Base-by-base conservation (phyloP, 805 yeast genomes). In the Candida insectalens region DNA sequence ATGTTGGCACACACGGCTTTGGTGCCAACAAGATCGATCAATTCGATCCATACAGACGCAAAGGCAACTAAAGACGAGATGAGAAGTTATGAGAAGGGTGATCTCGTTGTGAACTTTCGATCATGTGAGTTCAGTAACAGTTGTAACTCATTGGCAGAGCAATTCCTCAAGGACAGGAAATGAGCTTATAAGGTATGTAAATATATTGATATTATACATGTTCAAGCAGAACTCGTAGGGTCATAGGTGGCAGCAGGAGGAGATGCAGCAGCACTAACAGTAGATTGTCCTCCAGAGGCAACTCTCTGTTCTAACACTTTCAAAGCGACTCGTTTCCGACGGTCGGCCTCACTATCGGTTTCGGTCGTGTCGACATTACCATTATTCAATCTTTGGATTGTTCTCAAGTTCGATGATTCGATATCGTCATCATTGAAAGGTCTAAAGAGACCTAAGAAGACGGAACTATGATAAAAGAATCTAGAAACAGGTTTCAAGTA, bases 301-400 rank as follows among this genome's bases (percentile, higher is more conserved):
- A n/a, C n/a, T n/a, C 51, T 45, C 41, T 80, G 84, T 47, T 80
- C 85, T 32, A 81, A 61, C 13, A 80, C 83, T 50, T 79, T 81
- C 37, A 81, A 57, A 1, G 89, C 89, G 27, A 80, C 74, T 50
- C 77, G 84, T 58, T 83, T 71, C 56, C 88, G 71, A 55, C 89
- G 69, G 46, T 81, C 88, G 15, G 83, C 84, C 3, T 70, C 78
- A 14, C n/a, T 19, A 40, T 71, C 73, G 10, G 45, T 39, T 3
- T 47, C 39, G 12, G 37, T 42, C 37, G 36, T 37, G 19, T 41
- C 40, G 4, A 55, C 40, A 15, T 35, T 7, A 9, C 30, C 27
- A 5, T 26, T 21, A 30, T 55, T 67, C 40, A 63, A 63, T 62
- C 88, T 65, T 62, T 75, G 69, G 41, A 71, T 74, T 1, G 84